Conservation (phyloP, 2,329 filamentous ascomycete genomes). For the Pseudocercospora fuligena region DNA sequence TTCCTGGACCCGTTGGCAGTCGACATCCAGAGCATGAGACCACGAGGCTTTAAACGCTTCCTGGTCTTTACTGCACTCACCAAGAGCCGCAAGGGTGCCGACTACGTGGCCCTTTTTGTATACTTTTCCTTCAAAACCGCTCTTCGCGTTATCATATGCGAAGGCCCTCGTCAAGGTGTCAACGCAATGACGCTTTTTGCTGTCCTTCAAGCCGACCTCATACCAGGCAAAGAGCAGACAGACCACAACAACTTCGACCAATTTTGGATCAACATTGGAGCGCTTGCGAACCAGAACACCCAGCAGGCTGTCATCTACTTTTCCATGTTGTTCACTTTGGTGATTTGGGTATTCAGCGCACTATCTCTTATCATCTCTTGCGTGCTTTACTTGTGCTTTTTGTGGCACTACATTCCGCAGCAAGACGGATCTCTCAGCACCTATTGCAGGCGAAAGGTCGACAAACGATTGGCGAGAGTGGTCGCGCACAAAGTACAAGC, state of each 20-base stretch:
- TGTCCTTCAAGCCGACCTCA: constrained; percentile 75
- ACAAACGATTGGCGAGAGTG: constrained; percentile 80
- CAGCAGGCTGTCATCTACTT: constrained; percentile 82
- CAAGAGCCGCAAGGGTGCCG: constrained; percentile 86
- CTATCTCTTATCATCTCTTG: constrained; percentile 74
- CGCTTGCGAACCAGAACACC: constrained; percentile 73
- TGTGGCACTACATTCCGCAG: constrained; percentile 88
- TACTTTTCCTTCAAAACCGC: constrained; percentile 86
- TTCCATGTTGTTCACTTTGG: constrained; percentile 88
- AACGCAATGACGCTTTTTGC: constrained; percentile 89
- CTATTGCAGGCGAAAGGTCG: constrained; percentile 92
- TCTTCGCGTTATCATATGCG: constrained; percentile 86
- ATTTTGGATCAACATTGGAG: constrained; percentile 82
- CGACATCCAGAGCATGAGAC: constrained; percentile 79
- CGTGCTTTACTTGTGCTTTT: constrained; percentile 82
- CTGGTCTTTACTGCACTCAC: constrained; percentile 91
- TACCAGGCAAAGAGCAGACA: constrained; percentile 54
- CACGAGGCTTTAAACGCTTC: constrained; percentile 84
- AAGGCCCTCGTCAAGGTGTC: constrained; percentile 87
- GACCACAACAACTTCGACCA: constrained; percentile 69
- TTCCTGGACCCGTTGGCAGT: constrained; percentile 89
- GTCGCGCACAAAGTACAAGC: constrained; percentile 87
- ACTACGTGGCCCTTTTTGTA: constrained; percentile 88
- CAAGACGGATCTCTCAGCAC: constrained; percentile 78
- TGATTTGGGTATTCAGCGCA: constrained; percentile 85